A percentile compares a stretch with the other conserved stretches of the same genome.
Conservation (phyloP, 2,329 filamentous ascomycete species). For the Calonectria pseudoturangicola region DNA sequence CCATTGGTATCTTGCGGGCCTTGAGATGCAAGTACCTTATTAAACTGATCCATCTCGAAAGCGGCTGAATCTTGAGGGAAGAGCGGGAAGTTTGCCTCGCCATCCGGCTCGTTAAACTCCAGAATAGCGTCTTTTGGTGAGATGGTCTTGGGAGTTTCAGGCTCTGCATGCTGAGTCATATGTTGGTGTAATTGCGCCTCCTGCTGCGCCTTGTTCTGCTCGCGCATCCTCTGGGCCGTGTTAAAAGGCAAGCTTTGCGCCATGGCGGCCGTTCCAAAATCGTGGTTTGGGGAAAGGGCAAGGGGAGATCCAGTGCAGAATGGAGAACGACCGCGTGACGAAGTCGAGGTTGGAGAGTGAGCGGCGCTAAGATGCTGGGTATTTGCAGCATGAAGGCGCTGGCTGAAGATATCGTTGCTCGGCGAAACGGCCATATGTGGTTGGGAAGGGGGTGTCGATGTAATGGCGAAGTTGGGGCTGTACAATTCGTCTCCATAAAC, state of each 20-base stretch:
- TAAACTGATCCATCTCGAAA: constrained; percentile 64
- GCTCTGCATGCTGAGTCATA: constrained; percentile 62
- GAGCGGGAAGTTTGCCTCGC: constrained; percentile 81
- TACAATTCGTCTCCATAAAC: constrained; percentile 90
- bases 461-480: constrained; percentile 79
- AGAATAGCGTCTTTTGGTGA: constrained; percentile 94
- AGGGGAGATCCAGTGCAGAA: constrained; percentile 84
- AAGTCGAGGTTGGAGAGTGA: constrained; percentile 68
- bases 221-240: constrained; percentile 75
- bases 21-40: constrained; percentile 57
- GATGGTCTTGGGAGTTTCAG: constrained; percentile 84
- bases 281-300: constrained; percentile 67
- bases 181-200: constrained; percentile 70
- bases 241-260: constrained; percentile 62
- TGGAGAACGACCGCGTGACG: constrained; percentile 83
- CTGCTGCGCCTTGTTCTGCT: constrained; percentile 76
- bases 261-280: constrained; percentile 59
- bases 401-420: constrained; percentile 78
- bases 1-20: constrained; percentile 43
- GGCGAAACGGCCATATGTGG: constrained; percentile 68
- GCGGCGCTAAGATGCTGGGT: constrained; percentile 80
- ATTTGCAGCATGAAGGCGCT: constrained; percentile 87
- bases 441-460: constrained; percentile 72
- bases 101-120: constrained; percentile 86
- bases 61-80: constrained; percentile 78